Conservation (phyloP, 2,329 filamentous ascomycete species). For the Bipolaris oryzae region DNA sequence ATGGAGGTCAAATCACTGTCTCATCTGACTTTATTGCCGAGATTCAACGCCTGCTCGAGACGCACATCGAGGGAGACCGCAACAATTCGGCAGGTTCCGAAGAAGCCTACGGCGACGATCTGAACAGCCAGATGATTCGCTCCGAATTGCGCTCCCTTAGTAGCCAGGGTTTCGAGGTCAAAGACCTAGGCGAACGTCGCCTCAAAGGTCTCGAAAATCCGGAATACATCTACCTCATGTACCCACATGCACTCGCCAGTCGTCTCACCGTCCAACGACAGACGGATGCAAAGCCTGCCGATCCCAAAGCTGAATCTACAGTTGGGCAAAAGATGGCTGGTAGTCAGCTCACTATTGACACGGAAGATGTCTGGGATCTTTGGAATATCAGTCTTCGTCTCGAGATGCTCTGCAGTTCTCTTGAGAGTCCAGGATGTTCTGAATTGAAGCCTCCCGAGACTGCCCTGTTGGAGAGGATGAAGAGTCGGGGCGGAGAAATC, state of each 20-base stretch:
- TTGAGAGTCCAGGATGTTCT: constrained; percentile 72
- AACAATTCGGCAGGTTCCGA: constrained; percentile 71
- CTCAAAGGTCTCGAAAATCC: constrained; percentile 97
- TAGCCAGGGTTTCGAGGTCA: constrained; percentile 93
- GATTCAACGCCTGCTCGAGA: constrained; percentile 87
- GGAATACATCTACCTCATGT: constrained; percentile 93
- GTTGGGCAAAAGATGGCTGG: constrained; percentile 68
- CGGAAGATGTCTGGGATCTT: constrained; percentile 83
- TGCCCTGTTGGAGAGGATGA: constrained; percentile 77
- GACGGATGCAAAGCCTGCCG: constrained; percentile 49
- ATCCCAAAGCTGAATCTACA: constrained; percentile 47
- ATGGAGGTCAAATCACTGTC: constrained; percentile 95
- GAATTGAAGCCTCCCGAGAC: constrained; percentile 80
- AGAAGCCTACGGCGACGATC: constrained; percentile 76
- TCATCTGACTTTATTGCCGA: constrained; percentile 97
- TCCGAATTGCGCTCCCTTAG: constrained; percentile 86
- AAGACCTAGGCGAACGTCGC: constrained; percentile 93
- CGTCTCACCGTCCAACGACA: constrained; percentile 74
- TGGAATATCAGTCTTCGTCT: constrained; percentile 89
- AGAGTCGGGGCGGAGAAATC: constrained; percentile 77
- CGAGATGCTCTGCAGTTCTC: constrained; percentile 87
- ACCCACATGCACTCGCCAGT: constrained; percentile 84
- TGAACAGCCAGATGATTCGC: constrained; percentile 75
- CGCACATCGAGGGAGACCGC: constrained; percentile 83
- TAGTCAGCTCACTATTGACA: constrained; percentile 76